These are phyloP conservation scores for Penicillium fuscoglaucum DNA, from an alignment of 2,329 filamentous ascomycete species.

Conservation along the genomic window DNA sequence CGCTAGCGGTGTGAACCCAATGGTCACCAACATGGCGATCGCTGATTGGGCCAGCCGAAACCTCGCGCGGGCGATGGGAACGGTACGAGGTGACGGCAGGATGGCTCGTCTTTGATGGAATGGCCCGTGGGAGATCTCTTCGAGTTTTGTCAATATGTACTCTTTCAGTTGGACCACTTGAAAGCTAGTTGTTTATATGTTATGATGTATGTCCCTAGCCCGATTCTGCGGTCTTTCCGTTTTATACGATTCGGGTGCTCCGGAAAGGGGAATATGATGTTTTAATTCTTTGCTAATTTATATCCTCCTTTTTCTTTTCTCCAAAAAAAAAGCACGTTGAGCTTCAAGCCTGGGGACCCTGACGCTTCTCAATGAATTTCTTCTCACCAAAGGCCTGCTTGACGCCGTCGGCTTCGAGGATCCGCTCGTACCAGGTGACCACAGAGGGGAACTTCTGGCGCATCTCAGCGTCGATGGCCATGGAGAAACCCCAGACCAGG, in stretches of 20 bases:
- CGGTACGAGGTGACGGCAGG: slow-evolving; percentile 12
- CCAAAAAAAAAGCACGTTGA: neutral
- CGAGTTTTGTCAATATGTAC: neutral
- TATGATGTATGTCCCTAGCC: slow-evolving; percentile 1
- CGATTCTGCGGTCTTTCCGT: neutral
- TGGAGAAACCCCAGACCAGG: slow-evolving; percentile 29
- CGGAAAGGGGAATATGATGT: neutral
- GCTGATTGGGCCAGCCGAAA: slow-evolving; percentile 49
- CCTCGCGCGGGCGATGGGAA: slow-evolving; percentile 35
- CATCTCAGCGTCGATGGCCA: slow-evolving; percentile 30
- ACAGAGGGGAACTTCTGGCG: slow-evolving; percentile 26
- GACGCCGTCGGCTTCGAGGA: slow-evolving; percentile 24
- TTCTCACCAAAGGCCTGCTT: slow-evolving; percentile 32
- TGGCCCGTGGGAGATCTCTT: neutral
- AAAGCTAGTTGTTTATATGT: neutral
- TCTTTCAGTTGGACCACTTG: neutral
- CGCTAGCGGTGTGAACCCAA: slow-evolving; percentile 54
- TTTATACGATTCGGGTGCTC: neutral
- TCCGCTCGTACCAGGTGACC: slow-evolving; percentile 29
- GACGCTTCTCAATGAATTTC: slow-evolving; percentile 29
- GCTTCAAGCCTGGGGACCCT: slow-evolving; percentile 5
- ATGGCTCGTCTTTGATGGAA: slow-evolving; percentile 27
- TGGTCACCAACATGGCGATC: slow-evolving; percentile 55
- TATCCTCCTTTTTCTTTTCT: no score
- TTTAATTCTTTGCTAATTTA: neutral